Evolutionary conservation across 163 green algal genomes (phyloP).

Genomic region (Prototheca stagnorum): DNA sequence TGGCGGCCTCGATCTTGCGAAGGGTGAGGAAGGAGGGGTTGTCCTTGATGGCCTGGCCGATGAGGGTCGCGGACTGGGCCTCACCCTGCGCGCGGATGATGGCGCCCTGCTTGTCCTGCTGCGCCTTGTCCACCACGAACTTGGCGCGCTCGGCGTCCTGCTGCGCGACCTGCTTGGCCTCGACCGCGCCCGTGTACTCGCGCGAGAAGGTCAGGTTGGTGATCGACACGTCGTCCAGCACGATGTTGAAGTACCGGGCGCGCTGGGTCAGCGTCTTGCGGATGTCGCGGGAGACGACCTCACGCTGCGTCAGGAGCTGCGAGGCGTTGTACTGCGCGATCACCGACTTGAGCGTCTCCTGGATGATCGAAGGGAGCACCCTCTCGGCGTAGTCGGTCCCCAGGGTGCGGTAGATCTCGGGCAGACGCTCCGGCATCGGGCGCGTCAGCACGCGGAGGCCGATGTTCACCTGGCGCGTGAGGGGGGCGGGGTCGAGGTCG

Average conservation of each 20-base stretch:
- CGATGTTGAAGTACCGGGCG: slow-evolving; percentile 82
- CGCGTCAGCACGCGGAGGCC: slow-evolving; percentile 87
- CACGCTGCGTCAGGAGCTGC: slow-evolving; percentile 92
- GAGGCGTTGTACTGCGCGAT: slow-evolving; percentile 97
- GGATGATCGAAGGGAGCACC: slow-evolving; percentile 94
- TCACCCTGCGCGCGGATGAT: slow-evolving; percentile 87
- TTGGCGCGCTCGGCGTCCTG: slow-evolving; percentile 93
- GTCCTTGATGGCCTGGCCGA: slow-evolving; percentile 65
- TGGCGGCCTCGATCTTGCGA: slow-evolving; percentile 85
- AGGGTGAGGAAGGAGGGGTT: slow-evolving; percentile 88
- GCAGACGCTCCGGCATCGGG: slow-evolving; percentile 64
- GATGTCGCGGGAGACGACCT: slow-evolving; percentile 88
- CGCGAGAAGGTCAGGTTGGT: slow-evolving; percentile 80
- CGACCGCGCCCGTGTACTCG: slow-evolving; percentile 91
- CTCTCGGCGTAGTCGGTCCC: slow-evolving; percentile 89
- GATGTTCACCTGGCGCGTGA: slow-evolving; percentile 76
- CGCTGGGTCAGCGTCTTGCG: slow-evolving; percentile 53
- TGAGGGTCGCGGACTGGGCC: slow-evolving; percentile 64
- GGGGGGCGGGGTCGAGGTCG: not conserved
- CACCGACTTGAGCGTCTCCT: slow-evolving; percentile 96
- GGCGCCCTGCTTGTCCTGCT: slow-evolving; percentile 88
- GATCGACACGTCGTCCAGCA: slow-evolving; percentile 95
- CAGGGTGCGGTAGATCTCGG: slow-evolving; percentile 90
- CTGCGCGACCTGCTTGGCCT: slow-evolving; percentile 96
- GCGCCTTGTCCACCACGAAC: slow-evolving; percentile 93